These are phyloP conservation scores for Debaryomyces nepalensis DNA, from an alignment of 1,139 yeast genomes.

Conservation along the genomic window DNA sequence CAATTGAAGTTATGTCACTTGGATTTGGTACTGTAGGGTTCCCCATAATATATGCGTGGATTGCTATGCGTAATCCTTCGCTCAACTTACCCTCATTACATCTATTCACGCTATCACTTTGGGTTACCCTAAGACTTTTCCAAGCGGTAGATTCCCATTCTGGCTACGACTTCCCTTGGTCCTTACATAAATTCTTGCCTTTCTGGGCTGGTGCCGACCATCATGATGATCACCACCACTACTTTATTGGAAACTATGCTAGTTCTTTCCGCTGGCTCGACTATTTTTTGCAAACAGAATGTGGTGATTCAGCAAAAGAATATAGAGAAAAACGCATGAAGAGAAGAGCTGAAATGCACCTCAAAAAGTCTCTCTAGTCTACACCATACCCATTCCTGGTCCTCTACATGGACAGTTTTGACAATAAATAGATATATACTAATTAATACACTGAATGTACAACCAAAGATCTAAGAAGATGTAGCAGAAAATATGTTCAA, in stretches of 20 bases:
- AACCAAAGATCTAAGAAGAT: no score
- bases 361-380: background rate
- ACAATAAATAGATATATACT: no score
- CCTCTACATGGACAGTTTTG: no score
- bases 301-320: conserved; percentile 69
- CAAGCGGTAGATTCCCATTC: conserved; percentile 98
- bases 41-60: conserved; percentile 64
- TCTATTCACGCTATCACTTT: conserved; percentile 77
- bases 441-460: no score
- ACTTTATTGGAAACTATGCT: conserved; percentile 90
- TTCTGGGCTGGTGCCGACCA: conserved; percentile 99
- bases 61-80: conserved; percentile 29
- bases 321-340: conserved; percentile 64
- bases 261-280: conserved; percentile 97
- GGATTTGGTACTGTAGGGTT: conserved; percentile 96
- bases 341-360: conserved; percentile 45
- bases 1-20: conserved; percentile 84
- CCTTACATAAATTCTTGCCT: conserved; percentile 86
- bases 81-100: conserved; percentile 75
- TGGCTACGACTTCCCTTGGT: conserved; percentile 97
- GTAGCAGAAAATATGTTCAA: no score
- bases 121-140: conserved; percentile 87
- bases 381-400: no score
- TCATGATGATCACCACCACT: conserved; percentile 95
- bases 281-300: conserved; percentile 77